Conservation (phyloP, 208 protist species). For the Novymonas esmeraldas region DNA sequence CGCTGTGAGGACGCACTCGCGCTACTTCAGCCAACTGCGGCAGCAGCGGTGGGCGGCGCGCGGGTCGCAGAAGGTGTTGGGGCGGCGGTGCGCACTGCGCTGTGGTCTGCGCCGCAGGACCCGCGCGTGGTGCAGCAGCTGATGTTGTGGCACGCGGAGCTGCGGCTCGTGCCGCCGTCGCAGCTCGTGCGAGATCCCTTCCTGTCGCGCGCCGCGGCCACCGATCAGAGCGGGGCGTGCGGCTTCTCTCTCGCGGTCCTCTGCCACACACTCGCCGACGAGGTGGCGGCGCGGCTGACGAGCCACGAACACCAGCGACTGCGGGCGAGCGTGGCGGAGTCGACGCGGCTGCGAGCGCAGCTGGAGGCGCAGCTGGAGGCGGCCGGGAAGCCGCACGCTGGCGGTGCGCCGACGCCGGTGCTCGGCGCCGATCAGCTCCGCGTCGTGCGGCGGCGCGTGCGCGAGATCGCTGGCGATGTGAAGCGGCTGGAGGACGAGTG, state of each 20-base stretch:
- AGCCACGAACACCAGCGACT: slow-evolving; percentile 57
- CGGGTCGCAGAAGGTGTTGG: neutral
- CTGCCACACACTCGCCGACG: slow-evolving; percentile 61
- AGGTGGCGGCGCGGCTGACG: slow-evolving; percentile 51
- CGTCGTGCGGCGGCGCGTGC: slow-evolving; percentile 54
- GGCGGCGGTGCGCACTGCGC: neutral
- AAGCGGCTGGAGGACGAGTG: slow-evolving; percentile 60
- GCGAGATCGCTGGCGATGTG: slow-evolving; percentile 50
- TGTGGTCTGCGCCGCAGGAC: slow-evolving; percentile 6
- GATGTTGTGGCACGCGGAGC: slow-evolving; percentile 55
- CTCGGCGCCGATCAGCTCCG: slow-evolving; percentile 48
- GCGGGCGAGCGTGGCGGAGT: slow-evolving; percentile 45
- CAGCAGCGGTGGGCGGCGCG: neutral
- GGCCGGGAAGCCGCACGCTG: slow-evolving; percentile 1
- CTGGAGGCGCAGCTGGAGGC: slow-evolving; percentile 36
- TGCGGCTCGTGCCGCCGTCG: slow-evolving; percentile 58
- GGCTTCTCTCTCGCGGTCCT: slow-evolving; percentile 64
- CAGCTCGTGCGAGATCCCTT: slow-evolving; percentile 75
- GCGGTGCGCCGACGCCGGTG: neutral
- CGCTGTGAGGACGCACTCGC: slow-evolving; percentile 31
- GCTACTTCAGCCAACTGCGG: slow-evolving; percentile 21
- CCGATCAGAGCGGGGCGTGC: slow-evolving; percentile 57
- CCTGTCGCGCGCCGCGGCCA: slow-evolving; percentile 41
- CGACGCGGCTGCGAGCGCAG: slow-evolving; percentile 35
- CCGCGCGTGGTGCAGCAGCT: slow-evolving; percentile 63